Base-by-base conservation (phyloP, 2,329 filamentous ascomycete species). In the Paraphoma chrysanthemicola region DNA sequence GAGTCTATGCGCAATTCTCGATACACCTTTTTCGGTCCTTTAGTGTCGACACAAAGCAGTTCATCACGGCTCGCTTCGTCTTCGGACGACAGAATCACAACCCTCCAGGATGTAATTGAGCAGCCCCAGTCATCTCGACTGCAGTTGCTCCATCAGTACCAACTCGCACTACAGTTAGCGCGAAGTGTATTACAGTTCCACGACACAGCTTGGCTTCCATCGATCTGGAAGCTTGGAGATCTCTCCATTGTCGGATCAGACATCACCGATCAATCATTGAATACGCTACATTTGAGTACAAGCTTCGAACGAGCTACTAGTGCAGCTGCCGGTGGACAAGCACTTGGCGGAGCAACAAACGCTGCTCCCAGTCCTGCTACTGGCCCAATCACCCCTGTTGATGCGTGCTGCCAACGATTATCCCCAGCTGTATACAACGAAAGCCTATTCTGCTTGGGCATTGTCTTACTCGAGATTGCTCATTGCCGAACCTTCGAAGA, bases 391-490 rank as follows among this genome's bases (percentile, higher is more conserved):
- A n/a, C 33, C 2, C 33, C n/a, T 38, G 33, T 38, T 38, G 33
- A 38, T n/a, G 33, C 33, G n/a, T 38, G 33, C 33, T 38, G 33
- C 33, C 3, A n/a, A 11, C 10, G n/a, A 38, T n/a, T 38, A 2
- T 11, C 10, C n/a, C 33, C 33, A 38, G 33, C 33, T 38, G 33
- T 56, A 12, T 53, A 56, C 39, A 59, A 59, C 33, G 47, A 49
- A 29, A 53, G 53, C 6, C 41, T 59, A 8, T 59, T 56, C 48
- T 48, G 47, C 17, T 44, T 56, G 8, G 56, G 49, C 8, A 46
- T 59, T 11, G 52, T 51, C 12, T 42, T 59, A 18, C 48, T 56
- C 2, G 56, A 59, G 47, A 53, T 56, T 23, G 48, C 53, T 23
- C 53, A 59, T 33, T 56, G 53, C 44, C 12, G 53, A 23, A 42